Percentiles rank a stretch among this genome's conserved stretches.
Conservation (phyloP, 202 grass and related monocot species). For the Schoenoplectus tabernaemontani region DNA sequence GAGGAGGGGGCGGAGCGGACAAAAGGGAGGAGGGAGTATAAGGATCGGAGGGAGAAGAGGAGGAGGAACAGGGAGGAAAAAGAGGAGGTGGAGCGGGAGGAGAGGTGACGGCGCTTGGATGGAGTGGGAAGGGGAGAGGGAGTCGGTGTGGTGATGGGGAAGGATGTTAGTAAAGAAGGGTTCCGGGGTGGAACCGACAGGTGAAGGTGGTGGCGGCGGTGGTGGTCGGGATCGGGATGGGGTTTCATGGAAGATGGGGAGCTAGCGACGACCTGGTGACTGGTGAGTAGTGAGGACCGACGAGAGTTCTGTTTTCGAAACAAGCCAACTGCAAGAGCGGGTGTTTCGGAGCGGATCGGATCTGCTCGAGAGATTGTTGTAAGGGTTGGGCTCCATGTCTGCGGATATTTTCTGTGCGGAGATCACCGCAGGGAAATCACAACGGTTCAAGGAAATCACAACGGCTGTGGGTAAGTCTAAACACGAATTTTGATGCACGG, state of each 20-base stretch:
- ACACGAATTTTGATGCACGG: no score
- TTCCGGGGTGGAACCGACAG: slow-evolving; percentile 42
- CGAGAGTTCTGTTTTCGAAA: not conserved
- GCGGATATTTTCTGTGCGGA: no score
- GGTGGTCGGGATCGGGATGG: slow-evolving; percentile 27
- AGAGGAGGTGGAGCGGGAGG: not conserved
- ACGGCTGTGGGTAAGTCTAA: no score
- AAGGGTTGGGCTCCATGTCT: not conserved
- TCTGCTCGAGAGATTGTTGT: not conserved
- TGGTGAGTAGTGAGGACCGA: not conserved
- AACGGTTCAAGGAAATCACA: no score
- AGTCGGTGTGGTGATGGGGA: slow-evolving; percentile 35
- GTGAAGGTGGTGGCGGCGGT: slow-evolving; percentile 37
- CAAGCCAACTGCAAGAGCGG: not conserved
- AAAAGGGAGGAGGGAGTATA: slow-evolving; percentile 49
- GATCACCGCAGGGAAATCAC: no score
- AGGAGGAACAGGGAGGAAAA: slow-evolving; percentile 31
- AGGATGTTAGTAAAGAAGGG: slow-evolving; percentile 26
- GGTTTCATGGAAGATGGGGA: slow-evolving; percentile 10
- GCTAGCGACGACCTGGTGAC: not conserved
- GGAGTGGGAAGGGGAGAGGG: slow-evolving; percentile 48
- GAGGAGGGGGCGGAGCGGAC: slow-evolving; percentile 40
- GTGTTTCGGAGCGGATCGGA: not conserved
- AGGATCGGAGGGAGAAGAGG: slow-evolving; percentile 37
- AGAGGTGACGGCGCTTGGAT: slow-evolving; percentile 29